These are phyloP conservation scores for Sarocladium strictum DNA, from an alignment of 2,329 filamentous ascomycete genomes.

Conservation along the genomic window DNA sequence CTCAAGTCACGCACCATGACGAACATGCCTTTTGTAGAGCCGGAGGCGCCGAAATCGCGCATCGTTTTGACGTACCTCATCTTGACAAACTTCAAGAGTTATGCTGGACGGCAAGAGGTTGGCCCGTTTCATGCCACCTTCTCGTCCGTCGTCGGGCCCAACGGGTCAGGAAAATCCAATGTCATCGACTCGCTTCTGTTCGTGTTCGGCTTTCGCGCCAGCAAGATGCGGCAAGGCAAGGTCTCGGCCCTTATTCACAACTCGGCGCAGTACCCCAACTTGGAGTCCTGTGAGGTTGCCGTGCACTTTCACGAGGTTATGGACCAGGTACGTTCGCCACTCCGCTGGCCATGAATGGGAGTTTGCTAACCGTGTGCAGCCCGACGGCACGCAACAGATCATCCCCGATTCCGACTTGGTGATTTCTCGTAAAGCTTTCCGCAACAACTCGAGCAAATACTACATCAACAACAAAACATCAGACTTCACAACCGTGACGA, in stretches of 20 bases:
- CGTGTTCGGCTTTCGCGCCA: slow-evolving; percentile 97
- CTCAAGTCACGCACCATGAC: slow-evolving; percentile 74
- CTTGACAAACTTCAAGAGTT: slow-evolving; percentile 97
- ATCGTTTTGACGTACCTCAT: slow-evolving; percentile 91
- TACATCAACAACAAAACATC: slow-evolving; percentile 89
- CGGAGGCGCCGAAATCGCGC: slow-evolving; percentile 71
- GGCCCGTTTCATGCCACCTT: slow-evolving; percentile 96
- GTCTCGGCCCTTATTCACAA: slow-evolving; percentile 98
- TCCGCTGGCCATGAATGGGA: no score
- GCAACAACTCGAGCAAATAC: slow-evolving; percentile 97
- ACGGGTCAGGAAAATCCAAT: slow-evolving; percentile 97
- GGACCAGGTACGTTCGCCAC: slow-evolving; percentile 56
- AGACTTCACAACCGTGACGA: slow-evolving; percentile 88
- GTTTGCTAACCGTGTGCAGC: slow-evolving; percentile 35
- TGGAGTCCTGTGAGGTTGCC: slow-evolving; percentile 90
- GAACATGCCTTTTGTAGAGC: slow-evolving; percentile 62
- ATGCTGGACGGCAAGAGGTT: slow-evolving; percentile 89
- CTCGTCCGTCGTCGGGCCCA: slow-evolving; percentile 94
- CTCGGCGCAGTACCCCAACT: slow-evolving; percentile 76
- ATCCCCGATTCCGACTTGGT: slow-evolving; percentile 80
- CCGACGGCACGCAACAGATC: slow-evolving; percentile 66
- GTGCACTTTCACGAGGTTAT: slow-evolving; percentile 96
- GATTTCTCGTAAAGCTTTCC: slow-evolving; percentile 89
- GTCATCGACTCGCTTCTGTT: slow-evolving; percentile 97
- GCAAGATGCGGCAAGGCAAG: slow-evolving; percentile 99